phyloP scores from a whole-genome alignment of 2,329 filamentous ascomycete genomes.

The Talaromyces sp. region DNA sequence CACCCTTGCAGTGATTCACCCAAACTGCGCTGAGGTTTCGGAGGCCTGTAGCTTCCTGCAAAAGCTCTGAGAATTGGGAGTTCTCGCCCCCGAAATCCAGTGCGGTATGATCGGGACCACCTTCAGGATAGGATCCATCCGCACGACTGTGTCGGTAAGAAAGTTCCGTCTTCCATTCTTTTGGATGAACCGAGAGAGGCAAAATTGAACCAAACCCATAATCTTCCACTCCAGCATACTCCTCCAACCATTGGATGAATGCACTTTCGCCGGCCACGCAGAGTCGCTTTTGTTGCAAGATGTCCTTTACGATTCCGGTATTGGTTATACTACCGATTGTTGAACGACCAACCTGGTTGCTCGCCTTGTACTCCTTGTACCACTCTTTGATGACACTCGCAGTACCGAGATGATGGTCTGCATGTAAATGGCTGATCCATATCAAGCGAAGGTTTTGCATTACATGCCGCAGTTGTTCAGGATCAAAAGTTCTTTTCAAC shows the following conservation, averaged over 20 bases:
- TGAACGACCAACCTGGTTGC: conserved; percentile 33
- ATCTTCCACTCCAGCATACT: conserved; percentile 74
- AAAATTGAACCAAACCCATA: conserved; percentile 60
- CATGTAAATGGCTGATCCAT: conserved; percentile 93
- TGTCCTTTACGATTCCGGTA: conserved; percentile 26
- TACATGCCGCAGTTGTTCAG: conserved; percentile 61
- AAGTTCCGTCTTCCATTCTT: conserved; percentile 19
- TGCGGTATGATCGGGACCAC: conserved; percentile 14
- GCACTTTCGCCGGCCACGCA: conserved; percentile 63
- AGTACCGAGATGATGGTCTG: conserved; percentile 89
- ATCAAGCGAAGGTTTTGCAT: conserved; percentile 74
- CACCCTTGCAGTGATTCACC: conserved; percentile 74
- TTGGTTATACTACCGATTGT: conserved; percentile 14
- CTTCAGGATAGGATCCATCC: conserved; percentile 21
- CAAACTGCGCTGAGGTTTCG: conserved; percentile 58
- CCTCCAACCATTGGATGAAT: conserved; percentile 71
- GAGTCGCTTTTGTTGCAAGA: conserved; percentile 43
- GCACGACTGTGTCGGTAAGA: conserved; percentile 23
- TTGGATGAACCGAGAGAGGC: conserved; percentile 40
- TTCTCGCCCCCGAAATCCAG: conserved; percentile 22
- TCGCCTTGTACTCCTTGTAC: conserved; percentile 55
- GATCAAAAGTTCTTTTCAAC: conserved; percentile 66
- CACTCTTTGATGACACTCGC: conserved; percentile 77
- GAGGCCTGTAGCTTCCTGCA: conserved; percentile 56
- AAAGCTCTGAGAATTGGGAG: conserved; percentile 31